Evolutionary conservation across 108 stramenopile genomes (phyloP).

Genomic region (Nitzschia sp.): DNA sequence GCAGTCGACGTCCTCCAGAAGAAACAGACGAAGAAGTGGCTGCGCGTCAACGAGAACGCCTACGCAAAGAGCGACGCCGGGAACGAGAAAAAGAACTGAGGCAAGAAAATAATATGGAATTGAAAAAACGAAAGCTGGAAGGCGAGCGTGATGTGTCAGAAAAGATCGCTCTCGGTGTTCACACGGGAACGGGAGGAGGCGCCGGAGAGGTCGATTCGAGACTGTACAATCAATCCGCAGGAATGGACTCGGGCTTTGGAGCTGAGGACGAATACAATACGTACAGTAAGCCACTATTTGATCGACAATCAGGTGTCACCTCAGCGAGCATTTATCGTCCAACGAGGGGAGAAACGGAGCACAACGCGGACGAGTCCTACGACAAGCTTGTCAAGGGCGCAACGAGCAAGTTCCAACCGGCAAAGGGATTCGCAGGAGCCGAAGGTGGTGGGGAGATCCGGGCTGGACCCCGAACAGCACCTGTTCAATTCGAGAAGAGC

Average conservation of each 20-base stretch:
- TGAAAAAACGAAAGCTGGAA: constrained; percentile 87
- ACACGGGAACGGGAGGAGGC: constrained; percentile 84
- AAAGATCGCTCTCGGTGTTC: constrained; percentile 96
- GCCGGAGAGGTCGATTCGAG: constrained; percentile 91
- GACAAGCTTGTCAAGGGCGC: constrained; percentile 72
- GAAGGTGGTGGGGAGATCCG: constrained; percentile 59
- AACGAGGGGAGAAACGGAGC: constrained; percentile 68
- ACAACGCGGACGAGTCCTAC: constrained; percentile 84
- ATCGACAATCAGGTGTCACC: constrained; percentile 72
- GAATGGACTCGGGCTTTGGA: constrained; percentile 96
- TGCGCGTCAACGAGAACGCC: constrained; percentile 88
- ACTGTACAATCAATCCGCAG: constrained; percentile 94
- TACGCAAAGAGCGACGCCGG: constrained; percentile 86
- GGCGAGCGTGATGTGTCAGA: constrained; percentile 97
- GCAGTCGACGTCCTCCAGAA: constrained; percentile 11
- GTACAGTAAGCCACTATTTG: constrained; percentile 93
- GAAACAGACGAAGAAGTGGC: constrained; percentile 79
- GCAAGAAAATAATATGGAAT: constrained; percentile 71
- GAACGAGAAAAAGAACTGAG: constrained; percentile 96
- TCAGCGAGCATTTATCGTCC: constrained; percentile 93
- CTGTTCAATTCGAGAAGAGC: constrained; percentile 90
- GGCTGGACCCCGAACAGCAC: constrained; percentile 72
- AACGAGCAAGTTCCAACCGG: constrained; percentile 83
- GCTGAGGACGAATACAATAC: constrained; percentile 97
- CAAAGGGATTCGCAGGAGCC: constrained; percentile 85